phyloP scores from a whole-genome alignment of 148 eudicot genomes.

The Rhododendron vialii region DNA sequence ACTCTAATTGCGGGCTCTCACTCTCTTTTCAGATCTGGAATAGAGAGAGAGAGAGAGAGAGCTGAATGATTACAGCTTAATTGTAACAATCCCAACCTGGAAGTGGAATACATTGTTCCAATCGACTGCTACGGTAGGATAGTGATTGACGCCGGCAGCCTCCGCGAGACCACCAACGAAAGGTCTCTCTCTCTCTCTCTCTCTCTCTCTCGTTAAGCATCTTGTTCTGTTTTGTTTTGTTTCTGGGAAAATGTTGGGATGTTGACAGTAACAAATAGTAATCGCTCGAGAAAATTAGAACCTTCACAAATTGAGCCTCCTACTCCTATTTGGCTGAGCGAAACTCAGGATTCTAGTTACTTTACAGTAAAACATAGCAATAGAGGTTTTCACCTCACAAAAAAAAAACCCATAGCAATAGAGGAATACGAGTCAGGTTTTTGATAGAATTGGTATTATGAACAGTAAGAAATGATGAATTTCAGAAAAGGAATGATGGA shows the following conservation, averaged over 20 bases:
- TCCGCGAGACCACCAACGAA: not conserved
- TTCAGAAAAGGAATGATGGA: no score
- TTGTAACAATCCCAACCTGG: not conserved
- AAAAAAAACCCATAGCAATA: not conserved
- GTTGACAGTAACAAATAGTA: not conserved
- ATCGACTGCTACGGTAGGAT: not conserved
- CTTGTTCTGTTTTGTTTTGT: not conserved
- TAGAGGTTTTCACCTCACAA: not conserved
- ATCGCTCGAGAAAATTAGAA: not conserved
- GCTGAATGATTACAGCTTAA: not conserved
- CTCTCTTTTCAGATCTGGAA: not conserved
- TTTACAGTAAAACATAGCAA: not conserved
- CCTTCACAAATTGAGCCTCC: not conserved
- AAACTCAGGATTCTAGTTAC: not conserved
- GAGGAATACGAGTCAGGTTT: not conserved
- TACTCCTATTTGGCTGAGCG: not conserved
- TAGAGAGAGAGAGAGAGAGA: not conserved
- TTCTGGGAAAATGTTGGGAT: not conserved
- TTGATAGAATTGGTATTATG: not conserved
- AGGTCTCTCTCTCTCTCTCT: not conserved
- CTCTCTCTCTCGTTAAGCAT: not conserved
- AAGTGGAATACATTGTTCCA: not conserved
- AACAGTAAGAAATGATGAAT: no score
- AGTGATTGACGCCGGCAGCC: not conserved
- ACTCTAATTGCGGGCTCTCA: not conserved